Evolutionary conservation across 2,329 filamentous ascomycete genomes (phyloP), one percentile per base, ranked within the genome.

Genomic region (Fusarium metavorans): DNA sequence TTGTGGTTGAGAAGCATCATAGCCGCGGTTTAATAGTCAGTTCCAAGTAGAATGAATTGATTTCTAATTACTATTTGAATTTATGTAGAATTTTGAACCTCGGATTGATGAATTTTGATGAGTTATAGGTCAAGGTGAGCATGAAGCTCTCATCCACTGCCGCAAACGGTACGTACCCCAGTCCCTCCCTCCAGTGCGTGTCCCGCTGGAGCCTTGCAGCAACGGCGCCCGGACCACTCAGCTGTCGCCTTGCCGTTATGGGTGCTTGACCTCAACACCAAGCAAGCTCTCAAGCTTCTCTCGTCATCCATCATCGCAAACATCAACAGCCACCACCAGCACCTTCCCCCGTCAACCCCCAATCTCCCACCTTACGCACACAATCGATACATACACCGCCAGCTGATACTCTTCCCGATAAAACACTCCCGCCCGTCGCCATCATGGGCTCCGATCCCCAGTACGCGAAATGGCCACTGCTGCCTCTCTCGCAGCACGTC

Each of bases 381-480:
- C 45, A 64, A 56, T 67, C 61, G 32, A 27, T 79, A 81, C 20
- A 57, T 16, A 14, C 8, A 57, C 14, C 13, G 13, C 11, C 52
- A 56, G n/a, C n/a, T 20, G 30, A 54, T 56, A 77, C 77, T 45
- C 50, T 58, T 35, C 43, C 18, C 54, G 8, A 64, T 18, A 50
- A 39, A 41, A 25, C 52, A 23, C 52, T 30, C 57, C 39, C 57
- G 48, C 59, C 72, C 66, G 62, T 66, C 76, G 73, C 75, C 81
- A 90, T 86, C 87, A 95, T 93, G 91, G 91, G 91, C 80, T 90
- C 94, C 81, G 94, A 97, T 85, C 93, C 93, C 77, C 94, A 95
- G 84, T 95, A 95, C 86, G 92, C 93, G 80, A 94, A 94, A 85
- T 96, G 93, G 87, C 94, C 94, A 72, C 88, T 95, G 84, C 91